Evolutionary conservation across 768 basidiomycete genomes (phyloP), one percentile per base, ranked within the genome.

Genomic region (Lyophyllum semitale): DNA sequence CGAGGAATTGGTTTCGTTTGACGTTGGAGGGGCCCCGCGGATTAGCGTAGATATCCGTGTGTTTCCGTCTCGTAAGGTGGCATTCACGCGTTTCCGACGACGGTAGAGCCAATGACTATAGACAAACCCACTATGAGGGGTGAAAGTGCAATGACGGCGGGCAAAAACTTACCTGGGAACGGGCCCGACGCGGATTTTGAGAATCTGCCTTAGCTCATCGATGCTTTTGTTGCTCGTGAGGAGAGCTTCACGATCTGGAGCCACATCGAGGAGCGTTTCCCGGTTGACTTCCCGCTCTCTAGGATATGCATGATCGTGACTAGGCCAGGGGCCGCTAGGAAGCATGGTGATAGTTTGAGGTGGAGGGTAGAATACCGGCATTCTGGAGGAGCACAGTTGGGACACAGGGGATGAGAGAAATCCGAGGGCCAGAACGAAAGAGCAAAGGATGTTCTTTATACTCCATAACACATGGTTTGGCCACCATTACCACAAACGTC

Each of bases 51-150:
- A 71, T 8, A 63, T 54, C 12, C 69, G 66, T 17, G 65, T 56
- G 27, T 67, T 67, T 18, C 64, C 60, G 26, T 68, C 64, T 30
- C 59, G 61, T 2, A 67, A 54, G 45, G 62, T 64, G 18, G 62
- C 60, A 47, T 71, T 63, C 8, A 56, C 40, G 22, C 62, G 61
- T 22, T 38, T 63, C 18, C 68, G 64, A 6, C 54, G 55, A 6
- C 62, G 66, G 32, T 68, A 66, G 22, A 75, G 60, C 74, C 74
- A 75, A 27, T 71, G 71, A 1, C 72, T 74, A n/a, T 27, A 25
- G 12, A 9, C 23, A 33, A 45, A 29, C 41, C 37, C 32, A 48
- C 26, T 18, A 27, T 33, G 12, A 33, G 38, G 20, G 12, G 38
- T 40, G 53, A 38, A 42, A n/a, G 13, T n/a, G 41, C 22, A 22